These are phyloP conservation scores for Corallochytrium limacisporum DNA, from an alignment of 78 protist species.

Conservation along the genomic window DNA sequence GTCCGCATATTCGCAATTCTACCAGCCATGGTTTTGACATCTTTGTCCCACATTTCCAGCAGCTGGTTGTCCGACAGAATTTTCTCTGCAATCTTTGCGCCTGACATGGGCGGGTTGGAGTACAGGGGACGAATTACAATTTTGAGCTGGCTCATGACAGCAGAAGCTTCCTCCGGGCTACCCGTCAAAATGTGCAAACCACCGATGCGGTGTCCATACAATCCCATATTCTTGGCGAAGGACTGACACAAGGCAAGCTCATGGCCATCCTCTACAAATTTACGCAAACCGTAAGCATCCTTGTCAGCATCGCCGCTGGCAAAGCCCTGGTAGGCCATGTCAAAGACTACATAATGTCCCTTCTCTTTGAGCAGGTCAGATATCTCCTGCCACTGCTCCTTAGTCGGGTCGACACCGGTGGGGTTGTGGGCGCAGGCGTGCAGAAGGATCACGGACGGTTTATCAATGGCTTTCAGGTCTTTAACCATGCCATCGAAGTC, in stretches of 20 bases:
- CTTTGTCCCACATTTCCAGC: no score
- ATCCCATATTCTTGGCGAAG: slow-evolving; percentile 95
- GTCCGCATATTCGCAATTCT: slow-evolving; percentile 76
- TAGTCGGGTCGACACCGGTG: slow-evolving; percentile 96
- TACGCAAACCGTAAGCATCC: slow-evolving; percentile 75
- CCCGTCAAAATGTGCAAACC: not conserved
- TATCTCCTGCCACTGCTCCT: slow-evolving; percentile 83
- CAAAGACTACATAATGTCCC: slow-evolving; percentile 62
- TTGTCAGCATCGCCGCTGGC: slow-evolving; percentile 81
- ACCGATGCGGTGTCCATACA: slow-evolving; percentile 58
- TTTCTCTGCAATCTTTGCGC: slow-evolving; percentile 80
- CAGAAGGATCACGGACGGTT: slow-evolving; percentile 50
- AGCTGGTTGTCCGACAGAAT: slow-evolving; percentile 36
- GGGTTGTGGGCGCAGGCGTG: slow-evolving; percentile 99
- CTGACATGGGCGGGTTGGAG: slow-evolving; percentile 92
- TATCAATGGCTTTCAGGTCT: slow-evolving; percentile 27
- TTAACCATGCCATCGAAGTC: slow-evolving; percentile 71
- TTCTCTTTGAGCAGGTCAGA: slow-evolving; percentile 1
- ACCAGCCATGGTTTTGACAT: slow-evolving; percentile 69
- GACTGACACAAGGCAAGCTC: slow-evolving; percentile 48
- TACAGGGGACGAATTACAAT: slow-evolving; percentile 72
- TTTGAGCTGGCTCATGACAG: slow-evolving; percentile 69
- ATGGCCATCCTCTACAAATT: slow-evolving; percentile 14
- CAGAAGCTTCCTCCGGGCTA: not conserved
- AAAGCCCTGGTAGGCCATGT: slow-evolving; percentile 97